Base-by-base conservation (phyloP, 768 basidiomycete species). In the Lactarius deliciosus region DNA sequence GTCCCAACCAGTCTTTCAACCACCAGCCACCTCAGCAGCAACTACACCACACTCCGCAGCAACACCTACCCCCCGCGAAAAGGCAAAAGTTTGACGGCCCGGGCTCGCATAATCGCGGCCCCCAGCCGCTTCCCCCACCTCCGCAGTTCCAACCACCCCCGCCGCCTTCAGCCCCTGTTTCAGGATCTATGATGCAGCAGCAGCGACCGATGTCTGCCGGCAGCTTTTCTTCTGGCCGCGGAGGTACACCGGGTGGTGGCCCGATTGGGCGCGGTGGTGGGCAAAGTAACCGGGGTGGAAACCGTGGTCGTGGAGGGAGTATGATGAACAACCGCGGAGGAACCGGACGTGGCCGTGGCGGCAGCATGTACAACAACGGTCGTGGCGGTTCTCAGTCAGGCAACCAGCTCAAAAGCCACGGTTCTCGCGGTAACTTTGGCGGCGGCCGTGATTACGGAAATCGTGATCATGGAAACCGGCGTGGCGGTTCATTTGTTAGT, bases 1-100 rank as follows among this genome's bases (percentile, higher is more conserved):
- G 81, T 68, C 79, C 77, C 62, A 82, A 77, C 69, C 82, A 78
- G 57, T 84, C 81, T 38, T 75, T 66, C 47, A 36, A 73, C 59
- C 71, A 73, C 64, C 70, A 68, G 16, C 69, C 69, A 43, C 74
- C 74, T 34, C 73, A 70, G 57, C 84, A 83, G 59, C 77, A 75
- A 63, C 61, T 80, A 28, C 82, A 88, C 69, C 90, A 92, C 69
- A 79, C 85, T 0, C 85, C 89, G 11, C 88, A 89, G 41, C 90
- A 91, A 71, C 89, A 92, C 73, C 80, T 88, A n/a, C 95, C 95
- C 10, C 94, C 95, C 3, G 94, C 94, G 1, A 97, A 97, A 76
- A 82, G 95, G 61, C 93, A 89, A 71, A 85, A 94, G 53, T 95
- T 95, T 73, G 95, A 96, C 50, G 65, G 64, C 28, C 58, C 70